Conservation (phyloP, 1,139 yeast species). For the Blastobotrys malaysiensis region DNA sequence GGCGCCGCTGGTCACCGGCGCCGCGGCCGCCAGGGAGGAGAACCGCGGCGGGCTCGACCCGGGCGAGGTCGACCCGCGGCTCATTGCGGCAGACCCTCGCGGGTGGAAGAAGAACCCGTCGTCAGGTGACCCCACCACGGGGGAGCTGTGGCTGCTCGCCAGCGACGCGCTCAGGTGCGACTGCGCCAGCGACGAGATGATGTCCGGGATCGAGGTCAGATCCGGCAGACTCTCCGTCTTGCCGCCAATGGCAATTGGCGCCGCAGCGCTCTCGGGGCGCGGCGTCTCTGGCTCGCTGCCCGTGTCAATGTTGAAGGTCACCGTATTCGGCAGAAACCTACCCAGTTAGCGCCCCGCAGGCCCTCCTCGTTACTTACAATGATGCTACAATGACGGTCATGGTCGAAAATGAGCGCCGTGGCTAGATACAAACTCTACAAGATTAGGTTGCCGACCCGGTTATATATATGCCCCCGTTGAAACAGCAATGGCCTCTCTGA, state of each 20-base stretch:
- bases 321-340: slow-evolving; percentile 68
- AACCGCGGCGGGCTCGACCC: slow-evolving; percentile 1
- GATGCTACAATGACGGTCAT: slow-evolving; percentile 27
- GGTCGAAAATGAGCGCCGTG: too few relatives aligned
- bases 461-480: not conserved
- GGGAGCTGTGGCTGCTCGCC: slow-evolving; percentile 3
- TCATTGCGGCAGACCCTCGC: not conserved
- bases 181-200: slow-evolving; percentile 14
- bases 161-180: slow-evolving; percentile 5
- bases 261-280: slow-evolving; percentile 2
- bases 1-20: too few relatives aligned
- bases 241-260: slow-evolving; percentile 7
- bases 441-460: too few relatives aligned
- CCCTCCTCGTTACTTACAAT: slow-evolving; percentile 17
- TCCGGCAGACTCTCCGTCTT: slow-evolving; percentile 2
- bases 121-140: slow-evolving; percentile 9
- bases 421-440: too few relatives aligned
- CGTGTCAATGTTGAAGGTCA: slow-evolving; percentile 55
- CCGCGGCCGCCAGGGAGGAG: not conserved
- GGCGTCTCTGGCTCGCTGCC: slow-evolving; percentile 5
- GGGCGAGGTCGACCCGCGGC: slow-evolving; percentile 3
- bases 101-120: slow-evolving; percentile 13
- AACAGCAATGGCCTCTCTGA: not conserved
- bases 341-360: too few relatives aligned
- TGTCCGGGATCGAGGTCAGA: slow-evolving; percentile 18